Evolutionary conservation across 2,329 filamentous ascomycete species (phyloP).

Genomic region (Aspergillus texensis): DNA sequence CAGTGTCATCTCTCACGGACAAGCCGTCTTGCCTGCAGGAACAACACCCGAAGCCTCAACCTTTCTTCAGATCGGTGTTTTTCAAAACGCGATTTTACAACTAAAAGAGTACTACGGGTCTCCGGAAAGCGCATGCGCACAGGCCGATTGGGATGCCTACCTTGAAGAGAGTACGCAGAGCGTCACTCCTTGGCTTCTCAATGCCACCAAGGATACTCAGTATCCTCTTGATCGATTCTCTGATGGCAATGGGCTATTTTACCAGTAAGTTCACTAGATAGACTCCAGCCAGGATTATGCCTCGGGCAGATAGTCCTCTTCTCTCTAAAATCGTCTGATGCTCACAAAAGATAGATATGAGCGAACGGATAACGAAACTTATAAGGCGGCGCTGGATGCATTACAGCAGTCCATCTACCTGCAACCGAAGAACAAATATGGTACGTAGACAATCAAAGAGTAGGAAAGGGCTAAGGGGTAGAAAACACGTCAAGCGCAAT

Average conservation of each 20-base stretch:
- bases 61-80: slow-evolving; percentile 26
- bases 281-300: not conserved
- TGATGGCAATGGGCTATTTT: slow-evolving; percentile 21
- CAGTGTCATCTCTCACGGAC: slow-evolving; percentile 28
- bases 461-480: too few species aligned
- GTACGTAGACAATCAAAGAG: slow-evolving; percentile 3
- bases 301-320: not conserved
- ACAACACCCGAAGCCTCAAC: slow-evolving; percentile 12
- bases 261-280: slow-evolving; percentile 13
- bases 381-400: slow-evolving; percentile 18
- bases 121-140: slow-evolving; percentile 6
- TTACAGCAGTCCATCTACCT: slow-evolving; percentile 24
- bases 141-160: slow-evolving; percentile 25
- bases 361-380: slow-evolving; percentile 8
- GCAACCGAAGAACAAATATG: slow-evolving; percentile 21
- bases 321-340: not conserved
- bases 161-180: slow-evolving; percentile 22
- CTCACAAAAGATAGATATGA: slow-evolving; percentile 15
- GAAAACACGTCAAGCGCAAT: not conserved
- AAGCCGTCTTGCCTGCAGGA: slow-evolving; percentile 19
- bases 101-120: slow-evolving; percentile 18
- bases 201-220: slow-evolving; percentile 22
- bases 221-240: slow-evolving; percentile 27
- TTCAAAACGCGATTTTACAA: slow-evolving; percentile 26
- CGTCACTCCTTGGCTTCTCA: slow-evolving; percentile 19